Evolutionary conservation across 495 filamentous ascomycete genomes (phyloP), one percentile per base, ranked within the genome.

Genomic region (Trichoderma parareesei): DNA sequence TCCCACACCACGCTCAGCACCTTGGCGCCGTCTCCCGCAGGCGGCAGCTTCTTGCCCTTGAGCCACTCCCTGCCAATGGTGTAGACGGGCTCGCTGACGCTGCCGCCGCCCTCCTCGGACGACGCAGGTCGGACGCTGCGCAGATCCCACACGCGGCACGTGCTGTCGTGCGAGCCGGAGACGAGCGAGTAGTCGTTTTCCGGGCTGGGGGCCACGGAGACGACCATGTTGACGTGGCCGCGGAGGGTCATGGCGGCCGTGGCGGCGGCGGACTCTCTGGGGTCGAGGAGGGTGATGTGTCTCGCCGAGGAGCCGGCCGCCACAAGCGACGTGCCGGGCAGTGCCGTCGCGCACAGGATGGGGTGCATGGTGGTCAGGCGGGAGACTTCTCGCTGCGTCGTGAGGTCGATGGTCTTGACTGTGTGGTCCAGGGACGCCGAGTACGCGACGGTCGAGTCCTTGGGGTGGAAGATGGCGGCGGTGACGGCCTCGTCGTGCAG

Each of bases 1-100:
- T 96, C 90, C 94, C 94, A 98, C 69, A 80, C 85, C 6, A 98
- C 91, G 18, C 86, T 84, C 78, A 98, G 95, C 55, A 98, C 92
- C 82, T 95, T 96, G 60, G 87, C 84, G 44, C 90, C 91, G 49
- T 95, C 90, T 33, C 90, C 90, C 35, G 82, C 84, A 14, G 82
- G 78, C 38, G 77, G 77, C 69, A 79, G 78, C 71, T 81, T 84
- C 61, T 78, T 79, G 20, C 71, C 72, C 74, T 71, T 74, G 67
- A 69, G 81, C 72, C 71, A 85, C 75, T 92, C 87, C 48, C 94
- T 82, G 69, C 88, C 81, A 69, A 97, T 88, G 18, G 87, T 82
- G 75, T 93, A 94, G 18, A 94, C 87, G 67, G 87, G 84, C 75
- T 95, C 87, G 64, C 90, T 85, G 27, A 95, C 87, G 71, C 81